Conservation (phyloP, 192 early-diverging fungal genomes). For the Entomortierella chlamydospora region DNA sequence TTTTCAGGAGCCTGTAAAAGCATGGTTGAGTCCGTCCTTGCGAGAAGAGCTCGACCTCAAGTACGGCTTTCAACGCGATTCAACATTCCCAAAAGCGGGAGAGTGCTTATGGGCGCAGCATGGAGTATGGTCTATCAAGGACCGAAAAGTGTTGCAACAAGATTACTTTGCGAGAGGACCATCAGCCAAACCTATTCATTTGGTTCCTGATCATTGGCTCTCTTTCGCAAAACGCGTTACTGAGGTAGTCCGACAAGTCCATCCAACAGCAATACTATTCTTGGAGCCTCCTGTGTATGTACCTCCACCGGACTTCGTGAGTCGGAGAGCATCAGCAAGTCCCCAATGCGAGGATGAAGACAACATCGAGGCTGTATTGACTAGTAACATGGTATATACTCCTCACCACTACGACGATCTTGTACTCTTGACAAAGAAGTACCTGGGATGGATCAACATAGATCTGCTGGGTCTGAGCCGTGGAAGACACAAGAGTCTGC, state of each 20-base stretch:
- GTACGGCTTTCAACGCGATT: slow-evolving; percentile 53
- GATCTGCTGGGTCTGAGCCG: slow-evolving; percentile 64
- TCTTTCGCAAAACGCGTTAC: slow-evolving; percentile 52
- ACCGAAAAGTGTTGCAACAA: slow-evolving; percentile 29
- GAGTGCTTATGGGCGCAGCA: slow-evolving; percentile 66
- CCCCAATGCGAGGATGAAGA: background rate
- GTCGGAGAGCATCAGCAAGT: background rate
- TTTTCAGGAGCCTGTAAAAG: slow-evolving; percentile 22
- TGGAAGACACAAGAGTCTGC: slow-evolving; percentile 58
- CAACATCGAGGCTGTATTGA: background rate
- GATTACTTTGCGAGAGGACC: slow-evolving; percentile 62
- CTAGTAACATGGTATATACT: slow-evolving; percentile 56
- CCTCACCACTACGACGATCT: slow-evolving; percentile 72
- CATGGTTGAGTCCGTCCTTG: slow-evolving; percentile 54
- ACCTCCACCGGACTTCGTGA: slow-evolving; percentile 53
- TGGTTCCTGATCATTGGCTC: slow-evolving; percentile 54
- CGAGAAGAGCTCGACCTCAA: slow-evolving; percentile 21
- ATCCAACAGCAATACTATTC: slow-evolving; percentile 59
- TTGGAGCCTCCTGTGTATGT: slow-evolving; percentile 63
- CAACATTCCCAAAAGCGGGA: slow-evolving; percentile 39
- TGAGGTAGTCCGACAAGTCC: slow-evolving; percentile 45
- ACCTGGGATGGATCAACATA: slow-evolving; percentile 63
- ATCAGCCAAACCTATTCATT: slow-evolving; percentile 2
- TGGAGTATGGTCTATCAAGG: slow-evolving; percentile 59
- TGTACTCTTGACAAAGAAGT: slow-evolving; percentile 62